These are phyloP conservation scores for Ascodesmis nigricans DNA, from an alignment of 495 filamentous ascomycete species.

Conservation along the genomic window DNA sequence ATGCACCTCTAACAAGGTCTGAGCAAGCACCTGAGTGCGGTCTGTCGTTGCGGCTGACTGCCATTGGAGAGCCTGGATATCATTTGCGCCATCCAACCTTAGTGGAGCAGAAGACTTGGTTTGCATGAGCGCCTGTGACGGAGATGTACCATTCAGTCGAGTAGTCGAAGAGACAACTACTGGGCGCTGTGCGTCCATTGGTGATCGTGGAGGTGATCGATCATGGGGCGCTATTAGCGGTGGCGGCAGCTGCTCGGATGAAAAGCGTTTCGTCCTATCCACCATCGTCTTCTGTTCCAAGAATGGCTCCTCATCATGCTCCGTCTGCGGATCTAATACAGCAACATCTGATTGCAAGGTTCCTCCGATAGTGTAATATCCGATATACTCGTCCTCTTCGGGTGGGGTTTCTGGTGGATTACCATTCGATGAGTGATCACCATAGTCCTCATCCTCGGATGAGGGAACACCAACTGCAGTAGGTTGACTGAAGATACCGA, in stretches of 20 bases:
- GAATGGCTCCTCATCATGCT: constrained; percentile 22
- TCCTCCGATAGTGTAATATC: constrained; percentile 36
- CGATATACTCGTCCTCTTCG: constrained; percentile 42
- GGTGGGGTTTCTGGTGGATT: constrained; percentile 26
- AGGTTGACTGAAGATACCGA: too few relatives aligned
- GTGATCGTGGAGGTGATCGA: neutral
- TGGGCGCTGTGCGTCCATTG: too few relatives aligned
- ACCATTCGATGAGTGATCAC: constrained; percentile 27
- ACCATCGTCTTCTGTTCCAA: constrained; percentile 22
- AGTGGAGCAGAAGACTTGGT: neutral
- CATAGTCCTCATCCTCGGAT: constrained; percentile 23
- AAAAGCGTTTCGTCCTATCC: constrained; percentile 22
- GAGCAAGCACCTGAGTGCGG: constrained; percentile 10
- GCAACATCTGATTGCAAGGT: constrained; percentile 28
- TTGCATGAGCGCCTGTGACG: neutral
- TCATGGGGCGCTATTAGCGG: constrained; percentile 1
- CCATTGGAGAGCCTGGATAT: constrained; percentile 6
- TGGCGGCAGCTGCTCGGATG: constrained; percentile 11
- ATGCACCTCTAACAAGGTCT: constrained; percentile 18
- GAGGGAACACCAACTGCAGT: constrained; percentile 9
- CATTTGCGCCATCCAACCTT: constrained; percentile 1
- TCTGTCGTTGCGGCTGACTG: constrained; percentile 1
- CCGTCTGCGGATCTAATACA: constrained; percentile 20
- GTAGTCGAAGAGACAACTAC: neutral
- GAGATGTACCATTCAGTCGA: neutral